Conservation (phyloP, 139 green algal genomes). For the Bryopsis sp. region DNA sequence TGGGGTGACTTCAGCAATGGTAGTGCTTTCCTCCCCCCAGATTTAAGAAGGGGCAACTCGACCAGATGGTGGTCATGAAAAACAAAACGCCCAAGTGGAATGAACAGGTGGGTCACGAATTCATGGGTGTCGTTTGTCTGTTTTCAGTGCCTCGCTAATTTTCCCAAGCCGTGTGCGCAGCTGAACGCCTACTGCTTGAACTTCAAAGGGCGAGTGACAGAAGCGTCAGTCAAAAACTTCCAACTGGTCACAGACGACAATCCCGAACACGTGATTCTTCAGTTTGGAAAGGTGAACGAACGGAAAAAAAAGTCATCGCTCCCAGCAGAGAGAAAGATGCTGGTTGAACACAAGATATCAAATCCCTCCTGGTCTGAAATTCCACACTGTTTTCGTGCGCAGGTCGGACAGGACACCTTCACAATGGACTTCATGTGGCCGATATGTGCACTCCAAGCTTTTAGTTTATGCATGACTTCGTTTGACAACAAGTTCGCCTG, state of each 20-base stretch:
- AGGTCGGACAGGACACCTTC: constrained; percentile 74
- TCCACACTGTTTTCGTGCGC: not conserved
- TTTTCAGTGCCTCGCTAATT: too few relatives aligned
- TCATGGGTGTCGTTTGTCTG: not conserved
- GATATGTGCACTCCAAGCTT: constrained; percentile 80
- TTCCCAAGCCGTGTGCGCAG: constrained; percentile 15
- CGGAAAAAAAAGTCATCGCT: too few relatives aligned
- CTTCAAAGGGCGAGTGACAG: constrained; percentile 95
- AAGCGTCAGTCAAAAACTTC: constrained; percentile 98
- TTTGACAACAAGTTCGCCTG: constrained; percentile 90
- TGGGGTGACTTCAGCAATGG: too few relatives aligned
- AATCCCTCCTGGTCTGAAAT: not conserved
- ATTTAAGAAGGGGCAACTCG: too few relatives aligned
- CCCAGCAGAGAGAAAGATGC: too few relatives aligned
- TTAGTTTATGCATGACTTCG: constrained; percentile 80
- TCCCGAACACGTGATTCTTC: constrained; percentile 63
- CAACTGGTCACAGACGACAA: constrained; percentile 73
- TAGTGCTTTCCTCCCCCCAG: too few relatives aligned
- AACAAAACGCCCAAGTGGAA: constrained; percentile 97
- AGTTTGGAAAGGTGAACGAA: constrained; percentile 92
- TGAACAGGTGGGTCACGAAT: constrained; percentile 40
- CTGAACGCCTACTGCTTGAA: constrained; percentile 97
- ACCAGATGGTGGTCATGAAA: constrained; percentile 49
- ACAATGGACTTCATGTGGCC: constrained; percentile 92
- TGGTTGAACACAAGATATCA: too few relatives aligned